Conservation (phyloP, 2,329 filamentous ascomycete genomes). For the Biscogniauxia marginata region DNA sequence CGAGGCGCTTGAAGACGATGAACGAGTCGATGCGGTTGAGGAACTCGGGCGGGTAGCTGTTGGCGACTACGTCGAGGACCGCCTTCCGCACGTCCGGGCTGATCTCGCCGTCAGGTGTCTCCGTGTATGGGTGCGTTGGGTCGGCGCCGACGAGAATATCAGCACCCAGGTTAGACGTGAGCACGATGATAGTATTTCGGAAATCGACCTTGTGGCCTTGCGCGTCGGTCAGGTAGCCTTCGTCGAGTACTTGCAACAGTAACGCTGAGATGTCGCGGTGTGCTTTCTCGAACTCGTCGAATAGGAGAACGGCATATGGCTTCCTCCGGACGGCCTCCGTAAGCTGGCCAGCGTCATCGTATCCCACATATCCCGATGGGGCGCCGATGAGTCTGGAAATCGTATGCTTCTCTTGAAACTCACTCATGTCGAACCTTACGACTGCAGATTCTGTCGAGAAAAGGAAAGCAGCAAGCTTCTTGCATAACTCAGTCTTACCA, state of each 20-base stretch:
- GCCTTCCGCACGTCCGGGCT: constrained; percentile 70
- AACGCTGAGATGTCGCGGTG: constrained; percentile 92
- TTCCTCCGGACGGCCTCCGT: constrained; percentile 94
- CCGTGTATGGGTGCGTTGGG: constrained; percentile 60
- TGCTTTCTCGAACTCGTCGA: constrained; percentile 98
- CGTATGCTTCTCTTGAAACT: constrained; percentile 97
- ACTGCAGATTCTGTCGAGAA: constrained; percentile 92
- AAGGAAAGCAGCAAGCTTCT: constrained; percentile 88
- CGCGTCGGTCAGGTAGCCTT: constrained; percentile 91
- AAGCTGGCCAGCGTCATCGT: constrained; percentile 93
- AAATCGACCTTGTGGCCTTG: constrained; percentile 98
- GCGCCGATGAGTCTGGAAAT: constrained; percentile 89
- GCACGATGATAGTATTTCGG: constrained; percentile 91
- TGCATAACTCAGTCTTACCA: constrained; percentile 95
- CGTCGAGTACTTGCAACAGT: constrained; percentile 90
- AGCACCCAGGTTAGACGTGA: constrained; percentile 93
- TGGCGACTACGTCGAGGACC: constrained; percentile 84
- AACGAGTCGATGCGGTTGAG: constrained; percentile 96
- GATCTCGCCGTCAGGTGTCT: constrained; percentile 65
- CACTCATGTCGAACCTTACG: constrained; percentile 94
- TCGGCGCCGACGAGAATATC: constrained; percentile 82
- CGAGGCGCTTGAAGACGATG: constrained; percentile 90
- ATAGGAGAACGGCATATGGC: constrained; percentile 89
- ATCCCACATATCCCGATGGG: constrained; percentile 92
- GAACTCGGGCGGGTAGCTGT: constrained; percentile 83